Percentiles rank a stretch among this genome's conserved stretches.
These are phyloP conservation scores for Ambrosiella beaveri DNA, from an alignment of 2,329 filamentous ascomycete genomes.

Conservation along the genomic window DNA sequence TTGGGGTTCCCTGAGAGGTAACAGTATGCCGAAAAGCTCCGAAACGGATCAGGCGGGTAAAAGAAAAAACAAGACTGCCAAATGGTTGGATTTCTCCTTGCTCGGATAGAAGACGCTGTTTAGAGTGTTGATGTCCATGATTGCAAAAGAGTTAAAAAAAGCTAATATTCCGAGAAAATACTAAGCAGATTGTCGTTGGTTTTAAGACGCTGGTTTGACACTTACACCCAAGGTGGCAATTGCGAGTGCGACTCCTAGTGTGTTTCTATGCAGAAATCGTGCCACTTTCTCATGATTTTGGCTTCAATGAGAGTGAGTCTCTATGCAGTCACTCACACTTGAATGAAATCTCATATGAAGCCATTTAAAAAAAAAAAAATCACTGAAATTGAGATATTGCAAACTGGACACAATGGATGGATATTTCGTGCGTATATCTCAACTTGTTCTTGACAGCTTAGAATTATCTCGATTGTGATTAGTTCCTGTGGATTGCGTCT, in stretches of 20 bases:
- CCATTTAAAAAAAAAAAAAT: too few relatives aligned
- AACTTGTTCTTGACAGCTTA: neutral
- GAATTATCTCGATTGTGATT: neutral
- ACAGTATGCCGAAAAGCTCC: neutral
- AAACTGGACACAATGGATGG: too few relatives aligned
- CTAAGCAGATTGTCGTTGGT: too few relatives aligned
- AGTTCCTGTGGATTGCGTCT: neutral
- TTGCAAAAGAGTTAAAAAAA: neutral
- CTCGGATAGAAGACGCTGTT: neutral
- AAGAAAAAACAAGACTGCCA: too few relatives aligned
- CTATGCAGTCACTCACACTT: too few relatives aligned
- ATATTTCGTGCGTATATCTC: neutral
- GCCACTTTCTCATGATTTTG: neutral
- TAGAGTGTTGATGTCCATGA: neutral
- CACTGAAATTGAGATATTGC: too few relatives aligned
- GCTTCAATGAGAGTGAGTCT: neutral
- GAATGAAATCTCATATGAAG: neutral
- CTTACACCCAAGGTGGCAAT: neutral
- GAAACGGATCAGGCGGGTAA: neutral
- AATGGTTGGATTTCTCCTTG: too few relatives aligned
- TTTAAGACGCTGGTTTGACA: neutral
- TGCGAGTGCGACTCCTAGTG: neutral
- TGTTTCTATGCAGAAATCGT: neutral
- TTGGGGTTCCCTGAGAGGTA: neutral
- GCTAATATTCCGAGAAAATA: too few relatives aligned